These are phyloP conservation scores for Calocera cornea DNA, from an alignment of 768 basidiomycete genomes.

Conservation along the genomic window DNA sequence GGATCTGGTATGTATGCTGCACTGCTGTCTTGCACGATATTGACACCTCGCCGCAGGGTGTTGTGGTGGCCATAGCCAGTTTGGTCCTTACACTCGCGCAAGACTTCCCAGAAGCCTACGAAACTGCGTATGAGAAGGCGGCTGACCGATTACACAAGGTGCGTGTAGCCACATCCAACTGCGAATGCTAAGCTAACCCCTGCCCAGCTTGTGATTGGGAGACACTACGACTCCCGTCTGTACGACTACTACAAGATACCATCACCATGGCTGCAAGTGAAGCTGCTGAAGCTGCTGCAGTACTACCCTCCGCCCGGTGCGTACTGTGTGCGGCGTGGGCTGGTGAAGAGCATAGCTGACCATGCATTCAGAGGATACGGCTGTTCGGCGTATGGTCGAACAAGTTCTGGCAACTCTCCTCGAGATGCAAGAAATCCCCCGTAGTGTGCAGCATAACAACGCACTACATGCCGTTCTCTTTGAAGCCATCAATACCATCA, in stretches of 20 bases:
- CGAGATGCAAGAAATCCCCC: conserved; percentile 75
- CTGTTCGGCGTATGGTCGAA: conserved; percentile 60
- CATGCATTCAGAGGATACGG: conserved; percentile 54
- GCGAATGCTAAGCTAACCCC: neutral
- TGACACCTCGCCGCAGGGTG: conserved; percentile 47
- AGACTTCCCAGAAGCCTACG: conserved; percentile 79
- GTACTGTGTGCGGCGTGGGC: conserved; percentile 16
- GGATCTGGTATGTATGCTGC: conserved; percentile 45
- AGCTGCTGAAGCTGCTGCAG: conserved; percentile 80
- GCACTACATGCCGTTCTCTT: conserved; percentile 97
- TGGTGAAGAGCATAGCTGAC: neutral
- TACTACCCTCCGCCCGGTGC: conserved; percentile 90
- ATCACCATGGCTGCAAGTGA: conserved; percentile 94
- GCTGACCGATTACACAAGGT: conserved; percentile 80
- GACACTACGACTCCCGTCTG: conserved; percentile 57
- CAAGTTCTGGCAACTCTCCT: conserved; percentile 80
- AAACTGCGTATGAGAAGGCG: conserved; percentile 87
- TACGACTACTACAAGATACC: conserved; percentile 98
- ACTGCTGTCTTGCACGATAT: neutral
- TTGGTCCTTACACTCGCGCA: conserved; percentile 89
- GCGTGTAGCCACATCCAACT: conserved; percentile 18
- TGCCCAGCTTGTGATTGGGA: conserved; percentile 70
- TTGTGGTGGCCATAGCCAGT: conserved; percentile 86
- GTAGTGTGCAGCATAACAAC: conserved; percentile 97
- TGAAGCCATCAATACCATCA: conserved; percentile 91